Evolutionary conservation across 345 rosid genomes (phyloP).

Genomic region (thale cress (Arabidopsis thaliana)): TAIR10.1 NC_003075.7:7672001-7672500

Average conservation of each 20-base stretch:
- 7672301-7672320: background rate
- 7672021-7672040: background rate
- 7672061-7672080: background rate
- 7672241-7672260: too few species aligned
- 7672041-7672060: background rate
- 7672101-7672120: background rate
- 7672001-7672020: background rate
- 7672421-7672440: conserved; percentile 68
- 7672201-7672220: background rate
- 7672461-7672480: conserved; percentile 88
- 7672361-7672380: background rate
- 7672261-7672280: too few species aligned
- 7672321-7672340: background rate
- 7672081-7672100: background rate
- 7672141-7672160: too few species aligned
- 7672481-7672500: conserved; percentile 92
- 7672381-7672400: background rate
- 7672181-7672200: too few species aligned
- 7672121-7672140: background rate
- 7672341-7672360: background rate
- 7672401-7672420: background rate
- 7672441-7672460: conserved; percentile 96
- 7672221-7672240: too few species aligned
- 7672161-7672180: background rate
- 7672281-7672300: background rate